Evolutionary conservation across 106 monocot species (phyloP), one percentile per base, ranked within the genome.

Genomic region (Cymbidium sinense): DNA sequence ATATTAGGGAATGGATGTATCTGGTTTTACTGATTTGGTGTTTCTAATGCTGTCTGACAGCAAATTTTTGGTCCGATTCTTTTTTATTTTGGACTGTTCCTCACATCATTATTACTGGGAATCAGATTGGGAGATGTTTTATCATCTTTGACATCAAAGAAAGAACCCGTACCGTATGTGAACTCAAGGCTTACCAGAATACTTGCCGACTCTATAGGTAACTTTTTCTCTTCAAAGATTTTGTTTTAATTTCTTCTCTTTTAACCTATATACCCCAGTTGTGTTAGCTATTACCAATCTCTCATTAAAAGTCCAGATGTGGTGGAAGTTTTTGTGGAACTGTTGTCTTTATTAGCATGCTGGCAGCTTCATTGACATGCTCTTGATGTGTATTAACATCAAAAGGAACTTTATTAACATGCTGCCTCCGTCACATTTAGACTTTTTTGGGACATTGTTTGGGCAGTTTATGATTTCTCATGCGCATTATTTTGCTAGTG

Each of bases 101-200:
- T 64, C 34, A 71, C 74, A 65, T 77, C 19, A 80, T 43, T 77
- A 41, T 73, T 67, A 52, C 27, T 47, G 75, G 34, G 64, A 8
- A 30, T 33, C 82, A 99, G 98, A 75, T 81, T 99, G 90, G 94
- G 98, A 34, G 98, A 99, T 87, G 98, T 95, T 79, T 83, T 99
- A 29, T 88, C 79, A 78, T 87, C 92, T 52, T 84, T 99, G 87
- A 90, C 89, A 65, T 86, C 92, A 70, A 94, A 90, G 81, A 95
- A 95, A 77, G 95, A 92, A 64, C 65, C 41, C 50, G 80, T 95
- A 20, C 95, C 92, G 51, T 92, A 89, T 86, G 90, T 87, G 85
- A 95, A 99, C 80, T 92, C 98, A 77, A 88, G 76, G 72, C 79
- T 99, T 13, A 99, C 95, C 47, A 88, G 67, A 76, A 80, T 95